Conservation (phyloP, 2,329 filamentous ascomycete genomes). For the Sphaerulina vaccinii region DNA sequence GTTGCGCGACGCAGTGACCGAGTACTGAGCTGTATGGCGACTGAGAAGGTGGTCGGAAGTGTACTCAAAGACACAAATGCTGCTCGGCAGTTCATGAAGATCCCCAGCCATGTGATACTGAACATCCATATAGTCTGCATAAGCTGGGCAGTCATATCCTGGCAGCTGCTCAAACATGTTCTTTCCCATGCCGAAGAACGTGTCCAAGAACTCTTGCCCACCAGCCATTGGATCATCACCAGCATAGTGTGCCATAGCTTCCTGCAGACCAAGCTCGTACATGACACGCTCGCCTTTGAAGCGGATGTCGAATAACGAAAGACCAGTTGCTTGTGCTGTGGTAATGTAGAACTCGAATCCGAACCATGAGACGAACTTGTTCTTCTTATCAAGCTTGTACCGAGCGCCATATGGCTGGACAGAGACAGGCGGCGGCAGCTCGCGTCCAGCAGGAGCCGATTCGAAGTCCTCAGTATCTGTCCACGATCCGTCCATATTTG, state of each 20-base stretch:
- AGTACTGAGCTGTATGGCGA: constrained; percentile 47
- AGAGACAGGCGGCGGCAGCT: constrained; percentile 49
- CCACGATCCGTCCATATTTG: constrained; percentile 53
- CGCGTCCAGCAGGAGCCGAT: constrained; percentile 46
- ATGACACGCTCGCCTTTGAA: constrained; percentile 53
- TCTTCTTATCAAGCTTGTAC: constrained; percentile 44
- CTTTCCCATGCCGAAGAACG: constrained; percentile 44
- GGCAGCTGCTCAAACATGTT: constrained; percentile 49
- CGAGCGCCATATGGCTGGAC: constrained; percentile 43
- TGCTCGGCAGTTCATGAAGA: constrained; percentile 45
- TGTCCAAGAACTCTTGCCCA: constrained; percentile 34
- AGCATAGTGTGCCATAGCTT: constrained; percentile 55
- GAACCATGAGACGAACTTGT: constrained; percentile 54
- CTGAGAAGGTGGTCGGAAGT: constrained; percentile 52
- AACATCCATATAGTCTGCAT: constrained; percentile 53
- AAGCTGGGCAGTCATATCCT: constrained; percentile 56
- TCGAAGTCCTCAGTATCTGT: constrained; percentile 47
- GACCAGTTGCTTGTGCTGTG: constrained; percentile 46
- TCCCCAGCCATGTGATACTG: constrained; percentile 46
- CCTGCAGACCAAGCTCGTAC: constrained; percentile 55
- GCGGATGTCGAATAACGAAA: constrained; percentile 52
- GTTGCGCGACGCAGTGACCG: constrained; percentile 50
- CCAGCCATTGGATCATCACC: constrained; percentile 50
- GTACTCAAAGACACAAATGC: constrained; percentile 58
- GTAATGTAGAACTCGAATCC: constrained; percentile 55